A percentile compares a stretch with the other conserved stretches of the same genome.
phyloP scores from a whole-genome alignment of 768 basidiomycete species.

The Termitomyces sp. region DNA sequence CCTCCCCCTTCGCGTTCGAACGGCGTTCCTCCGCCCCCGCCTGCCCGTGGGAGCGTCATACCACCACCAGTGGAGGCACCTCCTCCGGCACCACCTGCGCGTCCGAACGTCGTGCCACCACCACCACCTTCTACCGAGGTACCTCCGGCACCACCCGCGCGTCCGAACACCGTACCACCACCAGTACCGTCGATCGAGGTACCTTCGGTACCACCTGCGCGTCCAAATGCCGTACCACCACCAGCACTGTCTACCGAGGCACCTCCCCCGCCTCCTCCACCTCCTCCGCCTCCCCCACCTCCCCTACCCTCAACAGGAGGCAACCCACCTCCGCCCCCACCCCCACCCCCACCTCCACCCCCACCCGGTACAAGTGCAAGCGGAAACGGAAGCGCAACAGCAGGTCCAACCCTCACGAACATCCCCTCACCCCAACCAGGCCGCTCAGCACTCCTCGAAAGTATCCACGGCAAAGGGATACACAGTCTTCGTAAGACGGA shows the following conservation, averaged over 20 bases:
- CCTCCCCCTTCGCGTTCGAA: conserved; percentile 14
- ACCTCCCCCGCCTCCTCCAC: conserved; percentile 18
- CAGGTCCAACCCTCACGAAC: conserved; percentile 18
- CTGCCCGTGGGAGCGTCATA: not conserved
- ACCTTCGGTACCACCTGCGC: too few relatives aligned
- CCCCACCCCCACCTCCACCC: conserved; percentile 31
- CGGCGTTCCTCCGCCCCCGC: not conserved
- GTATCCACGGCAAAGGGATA: conserved; percentile 9
- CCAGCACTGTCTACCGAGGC: not conserved
- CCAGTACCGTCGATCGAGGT: too few relatives aligned
- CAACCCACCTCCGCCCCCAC: conserved; percentile 23
- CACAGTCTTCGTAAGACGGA: conserved; percentile 11
- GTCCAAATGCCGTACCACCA: too few relatives aligned
- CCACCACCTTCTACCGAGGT: too few relatives aligned
- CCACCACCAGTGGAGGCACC: too few relatives aligned
- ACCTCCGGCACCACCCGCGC: too few relatives aligned
- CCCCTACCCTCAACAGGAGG: conserved; percentile 18
- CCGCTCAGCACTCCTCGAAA: conserved; percentile 24
- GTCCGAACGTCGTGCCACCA: too few relatives aligned
- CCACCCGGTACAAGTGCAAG: conserved; percentile 16
- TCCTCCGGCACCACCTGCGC: too few relatives aligned
- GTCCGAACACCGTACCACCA: too few relatives aligned
- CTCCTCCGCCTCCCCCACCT: conserved; percentile 19
- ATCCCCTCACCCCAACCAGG: conserved; percentile 53
- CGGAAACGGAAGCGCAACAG: not conserved